Evolutionary conservation across 2,329 filamentous ascomycete species (phyloP), one percentile per base, ranked within the genome.

Genomic region (Aureobasidium sp.): DNA sequence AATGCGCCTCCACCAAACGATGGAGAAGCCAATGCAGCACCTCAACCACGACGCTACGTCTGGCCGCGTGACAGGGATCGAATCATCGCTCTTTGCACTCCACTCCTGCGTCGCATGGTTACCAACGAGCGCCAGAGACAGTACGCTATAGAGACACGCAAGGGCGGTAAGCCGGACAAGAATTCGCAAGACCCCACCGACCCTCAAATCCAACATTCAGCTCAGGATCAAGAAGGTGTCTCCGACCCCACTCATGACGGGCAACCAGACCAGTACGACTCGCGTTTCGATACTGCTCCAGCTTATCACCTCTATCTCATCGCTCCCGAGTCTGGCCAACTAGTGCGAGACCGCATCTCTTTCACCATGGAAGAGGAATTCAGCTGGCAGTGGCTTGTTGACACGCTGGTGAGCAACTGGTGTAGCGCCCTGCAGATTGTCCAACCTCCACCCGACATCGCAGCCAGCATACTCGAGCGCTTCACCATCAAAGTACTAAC

Each of bases 121-220:
- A 84, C 81, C 16, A 85, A 85, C 63, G 82, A 84, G 68, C 75
- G 82, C 29, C 82, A 85, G 67, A 74, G 82, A 41, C 75, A 81
- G 67, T 84, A 84, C 69, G 82, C 82, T 1, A 78, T 83, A 34
- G 80, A 82, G 68, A 81, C 79, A 1, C 75, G 82, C 44, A 83
- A 81, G 64, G 77, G 59, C 10, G 59, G 49, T 49, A 63, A 63
- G 48, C 47, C 7, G 11, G 61, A 58, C n/a, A 63, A 54, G 47
- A 21, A 29, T 3, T 21, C 39, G 6, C 45, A 53, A 11, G 48
- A 50, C 21, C 32, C 34, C 25, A 32, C 44, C 16, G 57, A 60
- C 25, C 57, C 45, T 48, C 44, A 60, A 29, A 29, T 29, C 7
- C 44, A 60, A 10, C 44, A 44, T 1, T 9, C 27, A 7, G 42